Conservation (phyloP, 2,329 filamentous ascomycete genomes). For the Aspergillus chevalieri region DNA sequence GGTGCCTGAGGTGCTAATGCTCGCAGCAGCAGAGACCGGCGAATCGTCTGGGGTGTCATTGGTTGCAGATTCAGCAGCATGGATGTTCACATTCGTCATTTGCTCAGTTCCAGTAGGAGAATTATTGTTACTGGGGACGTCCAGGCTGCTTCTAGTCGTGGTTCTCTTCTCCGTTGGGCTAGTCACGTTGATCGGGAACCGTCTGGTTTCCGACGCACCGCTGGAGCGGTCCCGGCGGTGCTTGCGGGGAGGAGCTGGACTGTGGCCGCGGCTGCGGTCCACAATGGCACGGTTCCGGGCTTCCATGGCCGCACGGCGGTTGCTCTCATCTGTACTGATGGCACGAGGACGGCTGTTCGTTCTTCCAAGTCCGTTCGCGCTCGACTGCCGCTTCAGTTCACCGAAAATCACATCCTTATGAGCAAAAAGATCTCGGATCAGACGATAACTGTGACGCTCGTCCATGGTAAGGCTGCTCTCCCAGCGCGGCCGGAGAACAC, state of each 20-base stretch:
- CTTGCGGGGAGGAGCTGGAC: conserved; percentile 50
- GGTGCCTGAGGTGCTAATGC: conserved; percentile 20
- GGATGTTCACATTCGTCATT: conserved; percentile 19
- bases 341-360: conserved; percentile 66
- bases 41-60: conserved; percentile 40
- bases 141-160: conserved; percentile 62
- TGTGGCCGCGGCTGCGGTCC: conserved; percentile 65
- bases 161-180: conserved; percentile 49
- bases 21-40: conserved; percentile 16
- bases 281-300: conserved; percentile 77
- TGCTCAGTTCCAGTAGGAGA: conserved; percentile 34
- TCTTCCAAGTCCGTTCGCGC: conserved; percentile 40
- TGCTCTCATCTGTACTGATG: conserved; percentile 92
- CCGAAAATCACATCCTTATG: conserved; percentile 95
- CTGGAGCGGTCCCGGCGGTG: conserved; percentile 79
- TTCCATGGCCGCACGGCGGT: conserved; percentile 88
- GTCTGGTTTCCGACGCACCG: conserved; percentile 63
- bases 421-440: conserved; percentile 84
- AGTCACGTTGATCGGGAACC: conserved; percentile 75
- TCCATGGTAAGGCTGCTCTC: conserved; percentile 92
- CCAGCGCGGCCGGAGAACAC: conserved; percentile 76
- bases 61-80: conserved; percentile 24
- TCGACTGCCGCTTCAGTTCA: conserved; percentile 73
- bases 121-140: conserved; percentile 64
- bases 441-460: conserved; percentile 83